Evolutionary conservation across 2,329 filamentous ascomycete genomes (phyloP), one percentile per base, ranked within the genome.

Genomic region (Pseudonectria buxi): DNA sequence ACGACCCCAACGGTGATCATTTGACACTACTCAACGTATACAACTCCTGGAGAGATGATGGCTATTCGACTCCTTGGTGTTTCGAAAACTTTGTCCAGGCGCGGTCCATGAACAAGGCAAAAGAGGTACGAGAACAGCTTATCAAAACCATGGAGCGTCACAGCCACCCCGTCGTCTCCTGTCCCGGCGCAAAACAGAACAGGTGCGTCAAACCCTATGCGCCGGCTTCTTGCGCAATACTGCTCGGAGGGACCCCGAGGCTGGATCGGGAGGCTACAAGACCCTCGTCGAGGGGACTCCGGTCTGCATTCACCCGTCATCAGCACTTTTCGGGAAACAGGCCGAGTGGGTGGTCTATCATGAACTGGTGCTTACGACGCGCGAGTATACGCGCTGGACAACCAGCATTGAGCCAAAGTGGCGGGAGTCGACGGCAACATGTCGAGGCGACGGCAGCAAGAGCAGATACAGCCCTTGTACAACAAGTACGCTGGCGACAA

Each of bases 71-170:
- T 37, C 81, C 89, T 0, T 98, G 92, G 92, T 96, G 92, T 57
- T 90, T 87, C 49, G 94, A 98, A 56, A 95, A 98, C 62, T 98
- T 94, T 59, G 90, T 98, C 57, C 89, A 96, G 57, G 88, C 87
- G 4, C 78, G 89, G 2, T 81, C 81, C 24, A 95, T 98, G 76
- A 77, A 79, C 39, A 82, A 89, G 10, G 89, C 87, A 9, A 86
- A 90, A 58, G 92, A 98, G 57, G 88, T 98, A 1, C 79, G 92
- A 13, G 83, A 94, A 41, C 92, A 98, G 61, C 74, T 98, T 3
- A 77, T 90, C 35, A 86, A 85, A 49, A 96, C 98, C 59, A 94
- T 98, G 83, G 78, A 92, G 36, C 79, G 92, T 6, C 92, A 96
- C 63, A 83, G 81, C 37, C 86, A 95, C 50, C 72, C 75, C 0